Conservation (phyloP, 306 rosid species). For the Castanea crenata region DNA sequence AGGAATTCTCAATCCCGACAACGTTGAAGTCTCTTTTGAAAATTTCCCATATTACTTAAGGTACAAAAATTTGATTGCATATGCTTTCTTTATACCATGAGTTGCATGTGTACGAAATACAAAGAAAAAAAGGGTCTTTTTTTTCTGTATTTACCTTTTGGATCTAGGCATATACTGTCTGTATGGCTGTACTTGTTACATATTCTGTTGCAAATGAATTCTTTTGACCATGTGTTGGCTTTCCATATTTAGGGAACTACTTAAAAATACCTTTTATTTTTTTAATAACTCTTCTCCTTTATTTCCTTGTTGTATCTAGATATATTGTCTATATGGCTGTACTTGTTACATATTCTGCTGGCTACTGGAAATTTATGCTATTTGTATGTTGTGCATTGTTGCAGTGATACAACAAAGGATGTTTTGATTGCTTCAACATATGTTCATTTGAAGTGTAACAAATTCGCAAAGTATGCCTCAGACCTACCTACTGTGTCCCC, state of each 20-base stretch:
- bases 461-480: conserved; percentile 65
- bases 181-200: too few species aligned
- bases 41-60: conserved; percentile 90
- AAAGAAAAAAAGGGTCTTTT: too few species aligned
- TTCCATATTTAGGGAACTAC: conserved; percentile 9
- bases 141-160: too few species aligned
- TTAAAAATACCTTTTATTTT: neutral
- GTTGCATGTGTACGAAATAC: too few species aligned
- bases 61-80: conserved; percentile 32
- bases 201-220: too few species aligned
- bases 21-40: conserved; percentile 75
- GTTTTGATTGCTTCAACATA: conserved; percentile 68
- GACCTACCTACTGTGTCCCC: conserved; percentile 76
- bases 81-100: neutral
- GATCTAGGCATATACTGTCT: too few species aligned
- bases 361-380: conserved; percentile 13
- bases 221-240: neutral
- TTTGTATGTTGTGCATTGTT: conserved; percentile 23
- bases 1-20: conserved; percentile 61
- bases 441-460: conserved; percentile 78
- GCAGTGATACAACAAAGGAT: conserved; percentile 85
- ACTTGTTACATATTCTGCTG: conserved; percentile 7
- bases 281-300: neutral
- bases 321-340: neutral
- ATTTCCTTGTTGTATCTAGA: conserved; percentile 1